Base-by-base conservation (phyloP, 176 grass and related monocot genomes). In the Melocanna baccifera region DNA sequence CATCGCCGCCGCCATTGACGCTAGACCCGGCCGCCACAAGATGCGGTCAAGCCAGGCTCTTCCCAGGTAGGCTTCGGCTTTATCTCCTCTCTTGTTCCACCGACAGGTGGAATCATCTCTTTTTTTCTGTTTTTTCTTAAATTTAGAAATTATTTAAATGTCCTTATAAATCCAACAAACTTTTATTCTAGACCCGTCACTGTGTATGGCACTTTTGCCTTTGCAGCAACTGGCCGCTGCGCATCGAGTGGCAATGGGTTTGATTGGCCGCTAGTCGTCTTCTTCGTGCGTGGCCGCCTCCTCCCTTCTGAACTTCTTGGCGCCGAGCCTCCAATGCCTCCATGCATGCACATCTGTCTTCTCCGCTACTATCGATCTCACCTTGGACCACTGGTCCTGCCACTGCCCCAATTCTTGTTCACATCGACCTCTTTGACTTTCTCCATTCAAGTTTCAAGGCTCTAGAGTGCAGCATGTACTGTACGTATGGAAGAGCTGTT, bases 151-250 rank as follows among this genome's bases (percentile, higher is more conserved):
- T n/a, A n/a, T n/a, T n/a, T n/a, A n/a, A n/a, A n/a, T n/a, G n/a
- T n/a, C n/a, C n/a, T n/a, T n/a, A n/a, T n/a, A n/a, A n/a, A n/a
- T n/a, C n/a, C n/a, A n/a, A n/a, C n/a, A n/a, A n/a, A n/a, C n/a
- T n/a, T n/a, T n/a, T n/a, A n/a, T n/a, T n/a, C n/a, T n/a, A n/a
- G n/a, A n/a, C n/a, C n/a, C n/a, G n/a, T 37, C 5, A 37, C 36
- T 6, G 5, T 62, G 45, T 7, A 2, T 26, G 26, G 40, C 56
- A 15, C 80, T 82, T 69, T 70, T 4, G 69, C 29, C 69, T 50
- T 63, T 64, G 81, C 81, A 56, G 81, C 81, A 48, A 74, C 69
- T 9, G 56, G 81, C 42, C 57, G 81, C 79, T 18, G 50, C 34
- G 48, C 13, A 19, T 46, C 26, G 50, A 29, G 1, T 20, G 47